A percentile compares a stretch with the other conserved stretches of the same genome.
These are phyloP conservation scores for Ceratobasidium sp. DNA, from an alignment of 1,284 basidiomycete genomes.

Conservation along the genomic window DNA sequence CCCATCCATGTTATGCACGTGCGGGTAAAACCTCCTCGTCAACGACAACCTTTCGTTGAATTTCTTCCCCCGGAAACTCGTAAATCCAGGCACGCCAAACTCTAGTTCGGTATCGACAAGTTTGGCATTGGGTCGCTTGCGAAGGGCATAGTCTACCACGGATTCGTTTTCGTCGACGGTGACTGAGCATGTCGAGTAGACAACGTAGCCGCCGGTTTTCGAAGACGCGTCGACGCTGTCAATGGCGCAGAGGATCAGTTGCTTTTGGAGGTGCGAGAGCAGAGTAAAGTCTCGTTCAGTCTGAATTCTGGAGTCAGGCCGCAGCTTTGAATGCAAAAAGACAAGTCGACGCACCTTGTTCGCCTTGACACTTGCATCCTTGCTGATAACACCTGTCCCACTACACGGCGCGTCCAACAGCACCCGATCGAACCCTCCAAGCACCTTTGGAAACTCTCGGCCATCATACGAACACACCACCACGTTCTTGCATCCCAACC, in stretches of 20 bases:
- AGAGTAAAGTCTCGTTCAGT: conserved; percentile 95
- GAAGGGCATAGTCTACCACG: conserved; percentile 97
- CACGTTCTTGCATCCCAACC: conserved; percentile 98
- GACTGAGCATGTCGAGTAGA: conserved; percentile 99
- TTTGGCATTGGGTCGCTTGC: conserved; percentile 94
- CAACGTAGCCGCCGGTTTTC: conserved; percentile 91
- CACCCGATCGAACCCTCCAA: conserved; percentile 98
- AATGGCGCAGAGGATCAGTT: conserved; percentile 97
- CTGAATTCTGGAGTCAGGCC: conserved; percentile 59
- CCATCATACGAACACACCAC: conserved; percentile 98
- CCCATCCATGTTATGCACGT: conserved; percentile 96
- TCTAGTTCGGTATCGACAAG: conserved; percentile 93
- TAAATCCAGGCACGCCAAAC: conserved; percentile 94
- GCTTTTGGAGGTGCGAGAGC: conserved; percentile 96
- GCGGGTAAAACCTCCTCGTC: conserved; percentile 91
- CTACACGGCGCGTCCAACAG: conserved; percentile 97
- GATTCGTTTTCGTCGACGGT: conserved; percentile 99
- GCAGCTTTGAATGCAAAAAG: conserved; percentile 15
- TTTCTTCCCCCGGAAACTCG: conserved; percentile 86
- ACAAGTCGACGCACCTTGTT: conserved; percentile 81
- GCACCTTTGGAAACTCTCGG: conserved; percentile 98
- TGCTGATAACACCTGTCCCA: conserved; percentile 98
- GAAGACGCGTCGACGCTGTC: conserved; percentile 93
- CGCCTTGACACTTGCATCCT: conserved; percentile 96
- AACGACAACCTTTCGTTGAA: conserved; percentile 85